These are phyloP conservation scores for Suillus plorans DNA, from an alignment of 768 basidiomycete species.

Conservation along the genomic window DNA sequence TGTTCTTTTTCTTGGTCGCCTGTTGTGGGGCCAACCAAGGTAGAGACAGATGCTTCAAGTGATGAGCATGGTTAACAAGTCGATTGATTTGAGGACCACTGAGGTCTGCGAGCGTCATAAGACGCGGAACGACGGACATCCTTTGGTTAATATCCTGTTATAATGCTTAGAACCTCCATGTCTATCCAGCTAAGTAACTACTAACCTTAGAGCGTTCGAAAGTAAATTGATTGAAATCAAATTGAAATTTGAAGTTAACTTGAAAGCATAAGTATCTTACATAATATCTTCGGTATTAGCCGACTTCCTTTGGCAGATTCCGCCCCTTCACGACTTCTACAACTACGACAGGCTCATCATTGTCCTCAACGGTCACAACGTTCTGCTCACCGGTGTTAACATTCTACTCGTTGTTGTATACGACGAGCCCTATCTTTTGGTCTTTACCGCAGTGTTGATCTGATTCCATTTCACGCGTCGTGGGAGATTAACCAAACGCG, in stretches of 20 bases:
- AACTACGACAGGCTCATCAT: background rate
- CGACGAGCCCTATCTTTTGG: background rate
- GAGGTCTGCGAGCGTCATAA: constrained; percentile 90
- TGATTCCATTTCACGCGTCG: constrained; percentile 7
- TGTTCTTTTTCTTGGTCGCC: constrained; percentile 27
- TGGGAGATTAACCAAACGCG: constrained; percentile 10
- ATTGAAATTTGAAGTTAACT: background rate
- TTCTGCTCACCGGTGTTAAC: background rate
- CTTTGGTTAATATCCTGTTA: background rate
- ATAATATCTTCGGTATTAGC: constrained; percentile 2
- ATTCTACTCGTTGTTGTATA: background rate
- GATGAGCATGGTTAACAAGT: constrained; percentile 61
- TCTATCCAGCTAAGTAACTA: background rate
- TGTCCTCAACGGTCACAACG: background rate
- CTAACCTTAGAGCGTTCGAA: background rate
- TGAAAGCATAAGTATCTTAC: background rate
- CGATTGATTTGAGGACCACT: constrained; percentile 69
- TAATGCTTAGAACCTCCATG: background rate
- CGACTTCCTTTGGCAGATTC: background rate
- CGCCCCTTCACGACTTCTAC: constrained; percentile 5
- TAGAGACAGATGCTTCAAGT: constrained; percentile 59
- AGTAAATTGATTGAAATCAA: background rate
- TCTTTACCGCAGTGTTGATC: background rate
- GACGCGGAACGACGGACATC: constrained; percentile 53
- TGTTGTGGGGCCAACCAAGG: constrained; percentile 66